phyloP scores from a whole-genome alignment of 257 asterid genomes.

The Penstemon newberryi region DNA sequence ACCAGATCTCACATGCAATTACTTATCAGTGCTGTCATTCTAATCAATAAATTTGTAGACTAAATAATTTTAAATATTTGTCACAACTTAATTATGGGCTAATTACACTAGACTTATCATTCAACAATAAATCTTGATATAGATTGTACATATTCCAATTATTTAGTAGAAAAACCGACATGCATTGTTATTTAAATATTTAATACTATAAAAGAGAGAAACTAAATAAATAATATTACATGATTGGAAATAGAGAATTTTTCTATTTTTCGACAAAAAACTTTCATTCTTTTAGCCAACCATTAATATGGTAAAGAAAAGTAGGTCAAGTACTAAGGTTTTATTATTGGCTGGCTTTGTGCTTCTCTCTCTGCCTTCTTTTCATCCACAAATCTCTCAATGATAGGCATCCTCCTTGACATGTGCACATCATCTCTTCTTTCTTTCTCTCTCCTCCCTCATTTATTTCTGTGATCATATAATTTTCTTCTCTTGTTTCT shows the following conservation, averaged over 20 bases:
- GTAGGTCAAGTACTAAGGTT: conserved; percentile 30
- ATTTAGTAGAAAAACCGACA: not conserved
- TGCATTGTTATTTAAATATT: not conserved
- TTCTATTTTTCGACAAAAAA: not conserved
- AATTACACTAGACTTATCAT: too few species aligned
- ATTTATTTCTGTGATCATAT: conserved; percentile 19
- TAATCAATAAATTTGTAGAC: too few species aligned
- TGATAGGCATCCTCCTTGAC: conserved; percentile 53
- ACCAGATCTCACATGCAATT: too few species aligned
- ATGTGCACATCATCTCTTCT: conserved; percentile 29
- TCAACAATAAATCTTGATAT: too few species aligned
- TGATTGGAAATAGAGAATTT: conserved; percentile 12
- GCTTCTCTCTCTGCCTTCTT: conserved; percentile 41
- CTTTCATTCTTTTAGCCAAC: conserved; percentile 37
- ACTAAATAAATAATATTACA: too few species aligned
- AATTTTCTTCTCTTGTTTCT: conserved; percentile 34
- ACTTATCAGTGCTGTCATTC: too few species aligned
- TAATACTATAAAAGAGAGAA: too few species aligned
- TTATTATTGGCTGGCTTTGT: conserved; percentile 23
- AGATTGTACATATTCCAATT: too few species aligned
- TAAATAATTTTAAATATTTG: too few species aligned
- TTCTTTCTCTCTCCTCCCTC: conserved; percentile 37
- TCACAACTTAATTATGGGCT: too few species aligned
- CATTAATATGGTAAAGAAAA: conserved; percentile 49
- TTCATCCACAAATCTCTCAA: conserved; percentile 36